Percentiles rank a stretch among this genome's conserved stretches.
Conservation (phyloP, 2,329 filamentous ascomycete species). For the Fusarium nodosum region DNA sequence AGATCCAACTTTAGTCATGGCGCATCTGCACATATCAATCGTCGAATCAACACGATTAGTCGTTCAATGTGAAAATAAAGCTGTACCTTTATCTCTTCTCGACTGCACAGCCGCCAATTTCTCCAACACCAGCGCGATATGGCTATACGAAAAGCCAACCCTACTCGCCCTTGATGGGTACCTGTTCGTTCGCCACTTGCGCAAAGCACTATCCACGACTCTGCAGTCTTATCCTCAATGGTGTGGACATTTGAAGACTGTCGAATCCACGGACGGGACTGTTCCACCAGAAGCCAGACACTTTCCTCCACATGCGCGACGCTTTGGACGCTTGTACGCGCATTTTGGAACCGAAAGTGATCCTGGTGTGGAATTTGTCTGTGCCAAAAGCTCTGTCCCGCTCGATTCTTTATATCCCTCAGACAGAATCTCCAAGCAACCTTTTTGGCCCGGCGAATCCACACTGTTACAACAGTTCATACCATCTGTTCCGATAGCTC, state of each 20-base stretch:
- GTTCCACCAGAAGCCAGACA: conserved; percentile 15
- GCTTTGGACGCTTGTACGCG: conserved; percentile 42
- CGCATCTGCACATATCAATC: background rate
- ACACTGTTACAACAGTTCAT: conserved; percentile 24
- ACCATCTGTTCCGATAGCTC: conserved; percentile 4
- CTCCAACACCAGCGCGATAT: conserved; percentile 41
- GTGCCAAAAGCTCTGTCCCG: conserved; percentile 23
- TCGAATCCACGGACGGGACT: conserved; percentile 23
- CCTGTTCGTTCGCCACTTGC: conserved; percentile 15
- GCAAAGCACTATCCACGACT: conserved; percentile 15
- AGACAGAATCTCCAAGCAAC: conserved; percentile 4
- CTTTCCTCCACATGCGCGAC: conserved; percentile 40
- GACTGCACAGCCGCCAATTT: conserved; percentile 46
- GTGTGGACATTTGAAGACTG: conserved; percentile 37
- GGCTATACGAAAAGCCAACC: conserved; percentile 38
- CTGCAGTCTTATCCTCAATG: conserved; percentile 42
- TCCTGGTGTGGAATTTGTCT: conserved; percentile 42
- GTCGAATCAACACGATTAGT: conserved; percentile 9
- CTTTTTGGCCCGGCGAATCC: conserved; percentile 30
- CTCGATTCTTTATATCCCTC: conserved; percentile 30
- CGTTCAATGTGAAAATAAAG: conserved; percentile 2
- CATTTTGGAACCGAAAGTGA: conserved; percentile 36
- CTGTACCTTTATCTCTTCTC: conserved; percentile 39
- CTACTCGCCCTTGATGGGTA: background rate
- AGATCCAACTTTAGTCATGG: background rate